Evolutionary conservation across 495 filamentous ascomycete genomes (phyloP).

Genomic region (Neurospora sp.): DNA sequence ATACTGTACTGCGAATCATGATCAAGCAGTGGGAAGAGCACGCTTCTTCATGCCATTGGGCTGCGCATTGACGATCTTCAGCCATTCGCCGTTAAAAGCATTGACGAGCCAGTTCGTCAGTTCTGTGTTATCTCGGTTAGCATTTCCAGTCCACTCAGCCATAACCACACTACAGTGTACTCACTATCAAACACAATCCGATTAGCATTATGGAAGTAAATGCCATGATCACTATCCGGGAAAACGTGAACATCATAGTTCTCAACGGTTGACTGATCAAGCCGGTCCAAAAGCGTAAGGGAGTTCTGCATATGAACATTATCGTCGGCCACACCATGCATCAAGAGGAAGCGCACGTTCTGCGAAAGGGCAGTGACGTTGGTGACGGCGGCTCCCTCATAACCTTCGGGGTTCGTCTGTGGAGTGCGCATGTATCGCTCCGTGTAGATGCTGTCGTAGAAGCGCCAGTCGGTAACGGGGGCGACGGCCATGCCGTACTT

Average conservation of each 20-base stretch:
- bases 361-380: constrained; percentile 58
- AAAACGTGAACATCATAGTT: constrained; percentile 97
- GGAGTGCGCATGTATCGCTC: constrained; percentile 94
- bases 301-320: constrained; percentile 97
- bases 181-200: constrained; percentile 89
- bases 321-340: constrained; percentile 92
- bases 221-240: constrained; percentile 92
- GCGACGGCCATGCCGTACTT: constrained; percentile 96
- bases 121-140: constrained; percentile 43
- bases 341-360: constrained; percentile 80
- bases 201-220: constrained; percentile 91
- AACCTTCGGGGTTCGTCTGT: constrained; percentile 67
- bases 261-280: constrained; percentile 74
- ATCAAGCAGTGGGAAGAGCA: neutral
- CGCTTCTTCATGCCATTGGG: constrained; percentile 31
- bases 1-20: neutral
- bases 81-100: constrained; percentile 95
- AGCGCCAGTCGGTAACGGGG: constrained; percentile 93
- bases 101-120: constrained; percentile 89
- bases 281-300: constrained; percentile 70
- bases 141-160: neutral
- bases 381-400: constrained; percentile 61
- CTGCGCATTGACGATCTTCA: constrained; percentile 58
- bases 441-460: constrained; percentile 92
- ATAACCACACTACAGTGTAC: constrained; percentile 18